phyloP scores from a whole-genome alignment of 345 rosid genomes.

The Reutealis trisperma region DNA sequence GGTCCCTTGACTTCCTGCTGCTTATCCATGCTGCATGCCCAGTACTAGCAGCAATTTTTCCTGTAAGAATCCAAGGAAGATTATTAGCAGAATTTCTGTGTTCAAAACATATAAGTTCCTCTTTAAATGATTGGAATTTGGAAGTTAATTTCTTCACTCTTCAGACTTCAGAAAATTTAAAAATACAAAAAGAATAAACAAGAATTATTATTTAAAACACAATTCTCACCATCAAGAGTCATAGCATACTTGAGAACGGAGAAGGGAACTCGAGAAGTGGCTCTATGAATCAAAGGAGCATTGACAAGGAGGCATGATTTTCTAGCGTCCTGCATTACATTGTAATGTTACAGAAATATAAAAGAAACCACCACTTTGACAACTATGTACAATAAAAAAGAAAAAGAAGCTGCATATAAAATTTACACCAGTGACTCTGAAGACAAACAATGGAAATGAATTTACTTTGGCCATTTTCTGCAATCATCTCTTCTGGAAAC shows the following conservation, averaged over 20 bases:
- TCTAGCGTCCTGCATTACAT: slow-evolving; percentile 63
- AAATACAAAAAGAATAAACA: neutral
- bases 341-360: neutral
- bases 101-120: too few species aligned
- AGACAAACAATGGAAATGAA: neutral
- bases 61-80: slow-evolving; percentile 39
- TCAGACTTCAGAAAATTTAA: neutral
- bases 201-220: neutral
- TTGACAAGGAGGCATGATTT: slow-evolving; percentile 82
- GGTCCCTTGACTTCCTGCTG: slow-evolving; percentile 70
- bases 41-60: slow-evolving; percentile 89
- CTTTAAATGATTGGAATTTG: neutral
- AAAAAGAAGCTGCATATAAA: neutral
- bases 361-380: neutral
- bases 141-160: neutral
- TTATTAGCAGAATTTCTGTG: neutral
- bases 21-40: slow-evolving; percentile 99
- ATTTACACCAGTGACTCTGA: neutral
- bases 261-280: slow-evolving; percentile 79
- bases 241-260: slow-evolving; percentile 95
- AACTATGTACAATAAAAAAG: neutral
- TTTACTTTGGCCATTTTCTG: neutral
- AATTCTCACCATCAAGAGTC: slow-evolving; percentile 84
- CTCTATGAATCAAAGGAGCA: slow-evolving; percentile 83
- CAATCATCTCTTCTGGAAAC: neutral